Evolutionary conservation across 2,329 filamentous ascomycete species (phyloP), one percentile per base, ranked within the genome.

Genomic region (Salinomyces thailandicus): DNA sequence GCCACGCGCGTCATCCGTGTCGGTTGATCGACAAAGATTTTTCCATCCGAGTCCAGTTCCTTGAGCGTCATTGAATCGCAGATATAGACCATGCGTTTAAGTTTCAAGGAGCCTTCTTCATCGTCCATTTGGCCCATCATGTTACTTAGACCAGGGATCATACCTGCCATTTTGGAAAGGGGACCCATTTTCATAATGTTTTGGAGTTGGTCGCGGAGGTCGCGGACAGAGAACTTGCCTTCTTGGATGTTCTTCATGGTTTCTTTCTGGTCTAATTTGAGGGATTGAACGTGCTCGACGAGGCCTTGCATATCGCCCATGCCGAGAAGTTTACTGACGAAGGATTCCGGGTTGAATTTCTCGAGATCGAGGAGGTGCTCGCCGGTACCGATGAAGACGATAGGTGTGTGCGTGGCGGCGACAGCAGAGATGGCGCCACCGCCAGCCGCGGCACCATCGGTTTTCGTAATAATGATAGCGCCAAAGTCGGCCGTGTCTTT

Each of bases 141-240:
- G 55, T 82, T 83, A 49, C 81, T 81, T 61, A 98, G 81, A 18
- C 91, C 91, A 0, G 91, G 91, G 46, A 98, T 96, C 91, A 98
- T 98, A 52, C 87, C 86, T 0, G 89, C 93, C 76, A 98, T 93
- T 60, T 98, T 96, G 13, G 84, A 93, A 1, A 98, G 66, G 0
- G 91, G 91, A 0, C 91, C 91, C 91, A 98, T 96, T 67, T 98
- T 98, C 86, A 96, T 95, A 55, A 98, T 95, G 54, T 96, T 96
- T 40, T 81, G 82, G 9, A 98, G 77, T 58, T 98, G 93, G 58
- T 98, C 91, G 14, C 91, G 78, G 48, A 98, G 72, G 59, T 98
- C 91, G 37, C 91, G 81, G 20, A 98, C 75, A 0, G 91, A 94
- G 62, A 96, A 98, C 45, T 95, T 87, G 38, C 91, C 91, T 55